A percentile compares a stretch with the other conserved stretches of the same genome.
Evolutionary conservation across 2,329 filamentous ascomycete genomes (phyloP).

Genomic region (Pseudomassariella vexata): DNA sequence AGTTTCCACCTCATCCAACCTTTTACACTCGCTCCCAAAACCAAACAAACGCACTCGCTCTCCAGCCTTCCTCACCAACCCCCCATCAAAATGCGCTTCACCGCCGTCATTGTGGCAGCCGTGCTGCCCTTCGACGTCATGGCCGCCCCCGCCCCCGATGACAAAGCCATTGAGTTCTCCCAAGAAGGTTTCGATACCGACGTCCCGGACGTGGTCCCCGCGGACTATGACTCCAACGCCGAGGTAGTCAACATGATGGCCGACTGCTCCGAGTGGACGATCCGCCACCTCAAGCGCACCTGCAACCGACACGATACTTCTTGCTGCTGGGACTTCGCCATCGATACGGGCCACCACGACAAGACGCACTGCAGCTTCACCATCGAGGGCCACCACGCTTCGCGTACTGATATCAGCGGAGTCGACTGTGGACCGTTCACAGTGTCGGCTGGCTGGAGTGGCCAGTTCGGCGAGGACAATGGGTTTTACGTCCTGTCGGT

Average conservation of each 20-base stretch:
- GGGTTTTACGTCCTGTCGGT: slow-evolving; percentile 51
- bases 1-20: not conserved
- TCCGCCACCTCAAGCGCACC: slow-evolving; percentile 29
- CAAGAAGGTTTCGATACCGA: slow-evolving; percentile 43
- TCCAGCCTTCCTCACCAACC: not conserved
- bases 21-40: not conserved
- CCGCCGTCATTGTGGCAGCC: slow-evolving; percentile 4
- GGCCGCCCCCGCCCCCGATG: slow-evolving; percentile 8
- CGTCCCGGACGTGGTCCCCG: too few relatives aligned
- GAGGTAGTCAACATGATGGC: slow-evolving; percentile 9
- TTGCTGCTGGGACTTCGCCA: slow-evolving; percentile 35
- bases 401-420: slow-evolving; percentile 29
- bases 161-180: slow-evolving; percentile 32
- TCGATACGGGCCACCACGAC: slow-evolving; percentile 26
- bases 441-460: slow-evolving; percentile 50
- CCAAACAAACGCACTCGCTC: not conserved
- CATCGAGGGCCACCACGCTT: slow-evolving; percentile 23
- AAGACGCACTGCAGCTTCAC: slow-evolving; percentile 31
- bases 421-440: slow-evolving; percentile 41
- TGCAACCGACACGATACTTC: slow-evolving; percentile 29
- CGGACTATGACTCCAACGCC: too few relatives aligned
- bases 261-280: slow-evolving; percentile 30
- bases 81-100: slow-evolving; percentile 7
- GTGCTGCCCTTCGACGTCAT: slow-evolving; percentile 7
- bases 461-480: slow-evolving; percentile 44